Percentiles rank a stretch among this genome's conserved stretches.
phyloP scores from a whole-genome alignment of 257 asterid species.

The Solanum peruvianum region DNA sequence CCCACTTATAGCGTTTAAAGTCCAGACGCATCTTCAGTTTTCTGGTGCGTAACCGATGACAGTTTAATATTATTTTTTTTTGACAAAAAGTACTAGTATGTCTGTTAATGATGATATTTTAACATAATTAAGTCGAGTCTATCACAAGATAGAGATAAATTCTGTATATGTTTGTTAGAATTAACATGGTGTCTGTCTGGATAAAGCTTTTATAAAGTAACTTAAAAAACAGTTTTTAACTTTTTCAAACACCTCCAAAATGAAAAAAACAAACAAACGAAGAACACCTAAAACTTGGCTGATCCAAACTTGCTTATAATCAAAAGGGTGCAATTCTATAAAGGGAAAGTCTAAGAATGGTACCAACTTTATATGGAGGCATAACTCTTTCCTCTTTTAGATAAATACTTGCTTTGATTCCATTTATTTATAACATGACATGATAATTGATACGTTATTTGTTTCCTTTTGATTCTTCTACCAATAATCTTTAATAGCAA shows the following conservation, averaged over 20 bases:
- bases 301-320: not conserved
- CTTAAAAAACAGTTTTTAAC: too few relatives aligned
- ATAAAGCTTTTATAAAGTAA: too few relatives aligned
- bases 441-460: not conserved
- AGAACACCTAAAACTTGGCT: not conserved
- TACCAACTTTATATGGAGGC: not conserved
- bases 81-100: not conserved
- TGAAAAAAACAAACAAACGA: too few relatives aligned
- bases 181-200: not conserved
- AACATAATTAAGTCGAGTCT: not conserved
- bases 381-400: conserved; percentile 8
- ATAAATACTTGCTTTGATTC: conserved; percentile 23
- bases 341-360: conserved; percentile 21
- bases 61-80: not conserved
- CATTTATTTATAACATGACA: conserved; percentile 2
- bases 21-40: not conserved
- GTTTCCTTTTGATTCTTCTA: not conserved
- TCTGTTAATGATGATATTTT: not conserved
- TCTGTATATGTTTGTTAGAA: not conserved
- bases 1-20: not conserved
- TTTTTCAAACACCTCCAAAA: too few relatives aligned
- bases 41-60: not conserved
- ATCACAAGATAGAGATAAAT: too few relatives aligned
- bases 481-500: not conserved
- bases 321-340: conserved; percentile 15